Percentiles rank a stretch among this genome's conserved stretches.
phyloP scores from a whole-genome alignment of 305 asterid genomes.

The Fraxinus xanthoxyloides region DNA sequence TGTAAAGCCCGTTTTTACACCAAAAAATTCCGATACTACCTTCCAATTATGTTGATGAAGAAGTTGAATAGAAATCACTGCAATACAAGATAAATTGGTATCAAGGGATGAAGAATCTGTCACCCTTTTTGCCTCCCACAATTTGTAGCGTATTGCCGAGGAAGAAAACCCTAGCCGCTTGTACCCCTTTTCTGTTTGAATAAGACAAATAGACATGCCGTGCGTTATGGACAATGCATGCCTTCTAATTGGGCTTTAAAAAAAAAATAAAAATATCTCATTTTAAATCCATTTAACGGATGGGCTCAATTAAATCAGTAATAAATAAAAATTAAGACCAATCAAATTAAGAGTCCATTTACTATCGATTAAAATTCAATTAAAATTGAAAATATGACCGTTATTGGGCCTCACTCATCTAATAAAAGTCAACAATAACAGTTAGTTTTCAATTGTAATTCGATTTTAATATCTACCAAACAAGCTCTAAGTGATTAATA shows the following conservation, averaged over 20 bases:
- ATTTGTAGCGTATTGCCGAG: neutral
- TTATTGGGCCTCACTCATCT: too few relatives aligned
- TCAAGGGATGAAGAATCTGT: neutral
- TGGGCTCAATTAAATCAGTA: too few relatives aligned
- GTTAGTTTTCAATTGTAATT: too few relatives aligned
- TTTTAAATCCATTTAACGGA: too few relatives aligned
- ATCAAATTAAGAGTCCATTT: too few relatives aligned
- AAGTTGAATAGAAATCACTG: neutral
- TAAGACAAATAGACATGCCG: neutral
- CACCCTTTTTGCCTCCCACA: neutral
- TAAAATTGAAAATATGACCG: too few relatives aligned
- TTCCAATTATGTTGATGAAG: neutral
- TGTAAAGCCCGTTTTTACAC: neutral
- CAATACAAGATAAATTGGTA: neutral
- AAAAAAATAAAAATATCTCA: too few relatives aligned
- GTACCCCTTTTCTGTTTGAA: neutral
- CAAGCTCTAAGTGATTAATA: too few relatives aligned
- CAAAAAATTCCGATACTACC: neutral
- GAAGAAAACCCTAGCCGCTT: neutral
- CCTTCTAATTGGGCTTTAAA: neutral
- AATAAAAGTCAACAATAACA: too few relatives aligned
- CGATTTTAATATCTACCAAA: too few relatives aligned
- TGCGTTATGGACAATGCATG: neutral
- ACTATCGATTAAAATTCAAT: too few relatives aligned
- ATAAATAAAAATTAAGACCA: too few relatives aligned